Conservation (phyloP, 257 asterid species). For the Avicennia marina region DNA sequence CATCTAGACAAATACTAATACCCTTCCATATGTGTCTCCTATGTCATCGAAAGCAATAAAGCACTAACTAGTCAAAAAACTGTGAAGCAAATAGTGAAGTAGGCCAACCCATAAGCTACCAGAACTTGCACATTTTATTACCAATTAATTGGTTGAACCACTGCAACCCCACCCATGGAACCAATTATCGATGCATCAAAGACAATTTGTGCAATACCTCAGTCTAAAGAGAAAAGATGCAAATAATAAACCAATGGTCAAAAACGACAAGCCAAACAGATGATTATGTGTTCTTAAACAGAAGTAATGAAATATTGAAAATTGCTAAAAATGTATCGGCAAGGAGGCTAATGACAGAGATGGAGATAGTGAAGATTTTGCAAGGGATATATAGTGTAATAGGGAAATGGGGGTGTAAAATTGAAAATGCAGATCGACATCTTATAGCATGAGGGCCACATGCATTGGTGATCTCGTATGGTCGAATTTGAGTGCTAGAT, state of each 20-base stretch:
- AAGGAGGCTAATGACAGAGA: too few relatives aligned
- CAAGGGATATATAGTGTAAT: too few relatives aligned
- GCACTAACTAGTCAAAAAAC: slow-evolving; percentile 9
- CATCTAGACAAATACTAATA: slow-evolving; percentile 82
- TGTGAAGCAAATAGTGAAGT: not conserved
- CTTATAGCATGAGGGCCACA: too few relatives aligned
- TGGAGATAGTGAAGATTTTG: too few relatives aligned
- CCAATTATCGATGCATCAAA: slow-evolving; percentile 57
- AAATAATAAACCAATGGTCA: too few relatives aligned
- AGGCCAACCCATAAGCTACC: not conserved
- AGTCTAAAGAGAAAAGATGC: slow-evolving; percentile 47
- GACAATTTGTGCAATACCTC: slow-evolving; percentile 67
- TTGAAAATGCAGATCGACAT: too few relatives aligned
- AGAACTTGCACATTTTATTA: slow-evolving; percentile 26
- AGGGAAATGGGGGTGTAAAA: too few relatives aligned
- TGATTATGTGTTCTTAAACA: too few relatives aligned
- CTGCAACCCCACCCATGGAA: slow-evolving; percentile 98
- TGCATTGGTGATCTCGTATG: too few relatives aligned
- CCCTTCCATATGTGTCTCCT: slow-evolving; percentile 93
- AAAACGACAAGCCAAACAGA: slow-evolving; percentile 5
- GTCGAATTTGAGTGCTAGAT: too few relatives aligned
- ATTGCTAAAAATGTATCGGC: too few relatives aligned
- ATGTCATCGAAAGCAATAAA: slow-evolving; percentile 13
- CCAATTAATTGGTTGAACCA: slow-evolving; percentile 88
- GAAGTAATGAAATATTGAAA: too few relatives aligned